These are phyloP conservation scores for Phaeodactylum tricornutum DNA, from an alignment of 108 stramenopile species.

Conservation along the genomic window DNA sequence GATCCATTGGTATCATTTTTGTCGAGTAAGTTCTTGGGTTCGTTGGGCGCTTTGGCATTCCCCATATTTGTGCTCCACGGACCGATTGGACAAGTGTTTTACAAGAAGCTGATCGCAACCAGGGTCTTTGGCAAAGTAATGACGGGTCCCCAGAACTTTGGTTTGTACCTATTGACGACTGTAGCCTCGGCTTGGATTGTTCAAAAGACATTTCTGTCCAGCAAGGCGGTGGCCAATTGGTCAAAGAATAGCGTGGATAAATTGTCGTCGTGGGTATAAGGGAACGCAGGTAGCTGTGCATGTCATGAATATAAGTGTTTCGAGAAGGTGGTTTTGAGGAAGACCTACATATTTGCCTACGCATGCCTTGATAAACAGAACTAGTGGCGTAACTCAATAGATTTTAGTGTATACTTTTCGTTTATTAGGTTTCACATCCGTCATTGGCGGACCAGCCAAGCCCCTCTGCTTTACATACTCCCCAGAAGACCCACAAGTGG, in stretches of 20 bases:
- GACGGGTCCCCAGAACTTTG: slow-evolving; percentile 18
- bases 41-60: slow-evolving; percentile 28
- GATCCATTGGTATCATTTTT: slow-evolving; percentile 15
- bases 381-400: too few species aligned
- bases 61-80: slow-evolving; percentile 42
- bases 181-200: slow-evolving; percentile 21
- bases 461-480: too few species aligned
- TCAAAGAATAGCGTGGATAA: slow-evolving; percentile 22
- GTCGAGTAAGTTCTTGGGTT: slow-evolving; percentile 18
- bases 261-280: slow-evolving; percentile 22
- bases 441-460: too few species aligned
- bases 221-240: slow-evolving; percentile 27
- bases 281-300: too few species aligned
- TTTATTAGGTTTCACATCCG: too few species aligned
- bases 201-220: slow-evolving; percentile 21
- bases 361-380: too few species aligned
- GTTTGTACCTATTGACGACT: slow-evolving; percentile 14
- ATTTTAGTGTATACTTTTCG: too few species aligned
- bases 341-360: too few species aligned
- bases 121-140: slow-evolving; percentile 25
- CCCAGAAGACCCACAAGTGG: too few species aligned
- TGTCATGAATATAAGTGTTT: too few species aligned
- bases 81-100: slow-evolving; percentile 35
- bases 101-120: slow-evolving; percentile 34
- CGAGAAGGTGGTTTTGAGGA: too few species aligned